These are phyloP conservation scores for Syncephalastrum contaminatum DNA, from an alignment of 371 early-diverging fungal genomes.

Conservation along the genomic window DNA sequence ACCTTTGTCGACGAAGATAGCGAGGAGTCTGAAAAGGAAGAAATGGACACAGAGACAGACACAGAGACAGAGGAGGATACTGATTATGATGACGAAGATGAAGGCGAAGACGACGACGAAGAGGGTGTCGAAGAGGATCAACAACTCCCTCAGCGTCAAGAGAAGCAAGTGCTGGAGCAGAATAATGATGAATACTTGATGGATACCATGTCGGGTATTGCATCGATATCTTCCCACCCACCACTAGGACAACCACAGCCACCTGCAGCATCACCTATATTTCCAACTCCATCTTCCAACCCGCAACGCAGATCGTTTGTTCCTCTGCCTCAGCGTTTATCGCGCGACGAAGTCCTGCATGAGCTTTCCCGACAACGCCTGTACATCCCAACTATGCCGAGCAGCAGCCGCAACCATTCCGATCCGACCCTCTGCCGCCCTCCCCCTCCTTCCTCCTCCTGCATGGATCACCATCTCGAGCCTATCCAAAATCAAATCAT, in stretches of 20 bases:
- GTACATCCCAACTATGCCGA: not conserved
- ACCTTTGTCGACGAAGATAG: conserved; percentile 6
- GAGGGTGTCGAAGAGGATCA: not conserved
- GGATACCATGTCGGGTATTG: no score
- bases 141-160: not conserved
- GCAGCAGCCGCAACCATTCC: not conserved
- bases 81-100: conserved; percentile 2
- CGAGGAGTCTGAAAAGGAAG: conserved; percentile 6
- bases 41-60: conserved; percentile 2
- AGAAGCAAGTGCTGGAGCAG: not conserved
- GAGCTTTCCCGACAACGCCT: not conserved
- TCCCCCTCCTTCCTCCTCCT: not conserved
- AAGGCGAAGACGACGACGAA: not conserved
- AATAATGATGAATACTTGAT: no score
- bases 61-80: conserved; percentile 4
- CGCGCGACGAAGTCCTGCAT: conserved; percentile 9
- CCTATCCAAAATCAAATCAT: conserved; percentile 13
- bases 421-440: not conserved
- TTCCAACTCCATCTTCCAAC: not conserved
- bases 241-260: not conserved
- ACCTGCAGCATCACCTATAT: not conserved
- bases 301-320: conserved; percentile 1
- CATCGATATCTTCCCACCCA: not conserved
- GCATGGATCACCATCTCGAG: not conserved
- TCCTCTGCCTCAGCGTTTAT: not conserved